Conservation (phyloP, 805 yeast genomes). For the Wickerhamiella galacta region DNA sequence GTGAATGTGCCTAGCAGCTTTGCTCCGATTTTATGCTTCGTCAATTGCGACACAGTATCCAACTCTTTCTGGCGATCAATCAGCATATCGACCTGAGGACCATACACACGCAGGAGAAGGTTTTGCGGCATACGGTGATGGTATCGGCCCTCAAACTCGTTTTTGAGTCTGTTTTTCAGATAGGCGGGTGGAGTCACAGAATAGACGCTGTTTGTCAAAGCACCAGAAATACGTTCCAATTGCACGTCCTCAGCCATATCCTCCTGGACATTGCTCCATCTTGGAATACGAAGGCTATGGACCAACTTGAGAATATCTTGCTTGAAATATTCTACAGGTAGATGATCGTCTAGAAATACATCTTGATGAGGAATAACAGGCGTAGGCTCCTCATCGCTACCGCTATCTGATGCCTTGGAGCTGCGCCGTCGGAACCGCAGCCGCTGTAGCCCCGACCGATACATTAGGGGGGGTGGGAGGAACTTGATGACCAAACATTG, state of each 20-base stretch:
- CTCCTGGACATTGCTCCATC: slow-evolving; percentile 50
- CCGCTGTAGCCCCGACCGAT: slow-evolving; percentile 3
- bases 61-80: slow-evolving; percentile 79
- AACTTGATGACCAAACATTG: too few species aligned
- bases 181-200: slow-evolving; percentile 42
- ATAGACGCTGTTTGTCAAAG: slow-evolving; percentile 81
- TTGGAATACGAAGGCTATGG: slow-evolving; percentile 47
- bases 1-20: slow-evolving; percentile 71
- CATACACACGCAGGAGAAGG: slow-evolving; percentile 67
- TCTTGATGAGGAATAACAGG: slow-evolving; percentile 25
- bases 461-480: slow-evolving; percentile 1
- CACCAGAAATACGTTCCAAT: slow-evolving; percentile 68
- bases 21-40: slow-evolving; percentile 74
- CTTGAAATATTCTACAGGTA: slow-evolving; percentile 74
- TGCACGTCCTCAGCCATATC: slow-evolving; percentile 30
- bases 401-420: slow-evolving; percentile 4
- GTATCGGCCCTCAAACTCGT: slow-evolving; percentile 17
- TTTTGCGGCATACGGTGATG: slow-evolving; percentile 32
- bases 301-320: slow-evolving; percentile 56
- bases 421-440: slow-evolving; percentile 4
- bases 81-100: slow-evolving; percentile 68
- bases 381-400: slow-evolving; percentile 2
- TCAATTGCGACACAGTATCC: slow-evolving; percentile 51
- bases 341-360: slow-evolving; percentile 50
- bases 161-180: slow-evolving; percentile 21